A percentile compares a stretch with the other conserved stretches of the same genome.
Evolutionary conservation across 176 grass and related monocot species (phyloP).

Genomic region (Zizania latifolia): DNA sequence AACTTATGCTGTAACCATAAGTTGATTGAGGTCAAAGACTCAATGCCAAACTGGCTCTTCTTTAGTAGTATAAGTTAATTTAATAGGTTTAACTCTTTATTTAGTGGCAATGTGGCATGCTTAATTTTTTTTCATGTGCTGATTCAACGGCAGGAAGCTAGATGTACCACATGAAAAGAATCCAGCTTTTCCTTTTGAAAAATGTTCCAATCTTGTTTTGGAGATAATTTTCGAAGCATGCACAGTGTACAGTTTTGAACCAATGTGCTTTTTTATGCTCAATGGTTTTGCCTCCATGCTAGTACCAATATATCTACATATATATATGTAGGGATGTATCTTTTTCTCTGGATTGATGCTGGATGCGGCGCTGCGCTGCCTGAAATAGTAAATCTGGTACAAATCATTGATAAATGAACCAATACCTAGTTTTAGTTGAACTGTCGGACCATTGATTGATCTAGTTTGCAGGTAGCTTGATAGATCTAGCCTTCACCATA

Average conservation of each 20-base stretch:
- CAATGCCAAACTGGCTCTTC: neutral
- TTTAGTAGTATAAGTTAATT: neutral
- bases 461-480: slow-evolving; percentile 15
- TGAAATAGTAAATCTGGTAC: neutral
- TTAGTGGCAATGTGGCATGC: neutral
- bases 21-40: neutral
- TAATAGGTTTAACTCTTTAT: neutral
- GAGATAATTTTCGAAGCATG: neutral
- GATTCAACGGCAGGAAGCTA: neutral
- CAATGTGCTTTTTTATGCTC: neutral
- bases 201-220: neutral
- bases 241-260: neutral
- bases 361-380: neutral
- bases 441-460: slow-evolving; percentile 9
- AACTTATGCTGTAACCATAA: neutral
- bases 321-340: neutral
- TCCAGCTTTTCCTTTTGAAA: neutral
- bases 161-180: neutral
- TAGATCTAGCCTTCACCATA: neutral
- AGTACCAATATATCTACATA: neutral
- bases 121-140: neutral
- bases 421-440: neutral
- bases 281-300: neutral
- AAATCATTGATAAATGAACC: slow-evolving; percentile 9
- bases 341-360: neutral